These are phyloP conservation scores for Parasitella parasitica DNA, from an alignment of 371 early-diverging fungal species.

Conservation along the genomic window DNA sequence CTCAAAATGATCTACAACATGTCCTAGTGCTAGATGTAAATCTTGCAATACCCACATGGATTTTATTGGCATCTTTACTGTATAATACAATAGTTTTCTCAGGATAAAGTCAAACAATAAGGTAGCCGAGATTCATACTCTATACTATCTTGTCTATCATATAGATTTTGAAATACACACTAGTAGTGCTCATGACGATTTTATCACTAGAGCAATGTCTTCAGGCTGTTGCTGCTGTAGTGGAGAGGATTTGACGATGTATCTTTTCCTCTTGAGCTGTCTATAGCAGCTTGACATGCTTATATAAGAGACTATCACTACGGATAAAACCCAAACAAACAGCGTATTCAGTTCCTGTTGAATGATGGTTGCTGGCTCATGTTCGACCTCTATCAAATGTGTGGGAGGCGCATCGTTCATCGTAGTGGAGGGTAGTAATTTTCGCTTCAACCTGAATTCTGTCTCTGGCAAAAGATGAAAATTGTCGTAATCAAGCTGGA, in stretches of 20 bases:
- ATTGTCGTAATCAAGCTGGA: constrained; percentile 50
- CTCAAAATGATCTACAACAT: not conserved
- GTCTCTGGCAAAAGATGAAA: constrained; percentile 43
- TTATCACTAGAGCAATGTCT: not conserved
- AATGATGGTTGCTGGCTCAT: constrained; percentile 11
- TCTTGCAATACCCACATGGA: too few species aligned
- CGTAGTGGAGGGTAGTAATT: not conserved
- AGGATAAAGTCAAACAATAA: not conserved
- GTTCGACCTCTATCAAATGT: constrained; percentile 14
- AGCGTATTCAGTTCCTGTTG: constrained; percentile 23
- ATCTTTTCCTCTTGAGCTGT: constrained; percentile 7
- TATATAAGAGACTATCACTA: constrained; percentile 28
- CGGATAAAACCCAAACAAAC: constrained; percentile 30
- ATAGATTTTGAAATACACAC: not conserved
- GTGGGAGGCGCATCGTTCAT: not conserved
- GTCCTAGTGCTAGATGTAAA: too few species aligned
- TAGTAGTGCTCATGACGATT: not conserved
- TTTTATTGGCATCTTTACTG: too few species aligned
- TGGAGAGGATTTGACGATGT: not conserved
- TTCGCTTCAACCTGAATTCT: constrained; percentile 29
- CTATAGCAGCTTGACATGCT: constrained; percentile 24
- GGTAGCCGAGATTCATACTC: not conserved
- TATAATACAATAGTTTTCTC: not conserved
- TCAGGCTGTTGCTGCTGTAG: not conserved
- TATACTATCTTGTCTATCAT: not conserved